Evolutionary conservation across 2,329 filamentous ascomycete species (phyloP), one percentile per base, ranked within the genome.

Genomic region (Neophaeococcomyces aloes): DNA sequence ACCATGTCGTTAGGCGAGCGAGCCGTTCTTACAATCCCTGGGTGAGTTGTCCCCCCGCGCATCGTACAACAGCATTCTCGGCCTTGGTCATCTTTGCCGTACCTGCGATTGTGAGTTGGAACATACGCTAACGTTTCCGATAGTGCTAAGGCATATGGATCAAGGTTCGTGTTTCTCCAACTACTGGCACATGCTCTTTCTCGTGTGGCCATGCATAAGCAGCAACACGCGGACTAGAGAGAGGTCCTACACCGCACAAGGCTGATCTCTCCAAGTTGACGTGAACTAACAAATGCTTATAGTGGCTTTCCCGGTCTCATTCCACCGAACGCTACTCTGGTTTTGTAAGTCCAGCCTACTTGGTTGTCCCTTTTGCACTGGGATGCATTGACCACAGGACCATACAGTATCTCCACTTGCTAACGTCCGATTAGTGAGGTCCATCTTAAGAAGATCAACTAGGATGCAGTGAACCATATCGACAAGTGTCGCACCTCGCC

Each of bases 221-320:
- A 10, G 23, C 23, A 27, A 10, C 10, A 10, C 23, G 10, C 23
- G 23, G 10, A 10, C 10, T 10, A 27, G 10, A 27, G 23, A 27
- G 23, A 10, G 5, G 10, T 27, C 10, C 23, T 27, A 27, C 10
- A 27, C 10, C 5, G 23, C 23, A 27, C 23, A 6, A 10, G 23
- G 5, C 10, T 27, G 23, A 6, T 10, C 10, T 6, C 23, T 10
- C 23, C 10, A 10, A 6, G 10, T 10, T 27, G 23, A 10, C 23
- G 5, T 32, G 43, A 27, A 44, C 55, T 61, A 47, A 59, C 53
- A 15, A 44, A 14, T 37, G 21, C 44, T 48, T 49, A 48, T 52
- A 87, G 83, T 55, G 86, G 86, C 44, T 91, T 88, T 69, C 78
- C 82, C 27, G 80, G 78, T 45, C 70, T 80, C 57, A 93, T 94